Base-by-base conservation (phyloP, 441 rosid genomes). In the Pelargonium myrrhifolium region DNA sequence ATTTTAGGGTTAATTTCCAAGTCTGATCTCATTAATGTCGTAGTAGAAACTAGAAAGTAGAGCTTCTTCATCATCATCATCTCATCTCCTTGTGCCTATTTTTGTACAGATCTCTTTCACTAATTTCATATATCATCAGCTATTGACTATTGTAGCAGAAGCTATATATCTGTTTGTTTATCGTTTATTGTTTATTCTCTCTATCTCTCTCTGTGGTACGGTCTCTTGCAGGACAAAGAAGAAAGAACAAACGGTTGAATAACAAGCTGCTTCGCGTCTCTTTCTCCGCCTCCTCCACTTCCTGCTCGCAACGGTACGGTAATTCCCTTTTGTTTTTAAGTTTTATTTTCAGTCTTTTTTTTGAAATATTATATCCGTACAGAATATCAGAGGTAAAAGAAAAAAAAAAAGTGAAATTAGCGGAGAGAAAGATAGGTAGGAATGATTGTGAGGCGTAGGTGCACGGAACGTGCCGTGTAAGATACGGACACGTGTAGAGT, bases 51-150 rank as follows among this genome's bases (percentile, higher is more conserved):
- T n/a, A n/a, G n/a, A n/a, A n/a, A n/a, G 9, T 35, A 35, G 40
- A 22, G 14, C 11, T 8, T 11, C 14, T 61, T n/a, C n/a, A n/a
- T n/a, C n/a, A n/a, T n/a, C n/a, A n/a, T n/a, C n/a, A n/a, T n/a
- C n/a, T n/a, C n/a, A n/a, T 35, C 7, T 42, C 61, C 12, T 22
- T n/a, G 64, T 43, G 53, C 53, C 53, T 45, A 45, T 75, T 18
- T 21, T 2, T 78, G 80, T 75, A 79, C 77, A 83, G 83, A 24
- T 67, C 64, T 69, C 22, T 51, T 9, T 49, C 17, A 49, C 56
- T n/a, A 49, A 49, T 49, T 49, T 49, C 9, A 35, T n/a, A 49
- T 68, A 43, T 66, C 35, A 70, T 53, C 49, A 43, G 40, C 28
- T 63, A 56, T 63, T 55, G 62, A 14, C 15, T 15, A 49, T 49